Base-by-base conservation (phyloP, 768 basidiomycete genomes). In the Cyathus striatus region DNA sequence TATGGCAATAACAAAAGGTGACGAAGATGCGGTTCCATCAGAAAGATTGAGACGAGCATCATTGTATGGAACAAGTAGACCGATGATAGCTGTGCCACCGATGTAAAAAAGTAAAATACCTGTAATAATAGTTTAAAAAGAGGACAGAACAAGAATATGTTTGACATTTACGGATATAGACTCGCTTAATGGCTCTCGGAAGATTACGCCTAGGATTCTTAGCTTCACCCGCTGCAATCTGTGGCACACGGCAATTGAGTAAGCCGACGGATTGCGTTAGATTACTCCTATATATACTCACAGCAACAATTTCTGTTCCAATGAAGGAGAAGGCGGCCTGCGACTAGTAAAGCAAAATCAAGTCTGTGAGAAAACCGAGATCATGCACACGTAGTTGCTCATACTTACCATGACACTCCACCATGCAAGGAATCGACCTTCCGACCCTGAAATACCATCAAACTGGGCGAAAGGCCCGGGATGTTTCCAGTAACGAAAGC, bases 1-100 rank as follows among this genome's bases (percentile, higher is more conserved):
- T 50, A 91, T 90, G 1, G 93, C 95, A 50, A 98, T 90, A 49
- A 96, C 93, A 63, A 93, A 96, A 1, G 94, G 88, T 33, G 87
- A 87, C 2, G 80, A 79, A 12, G 83, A 81, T 43, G 86, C 83
- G 14, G 79, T 83, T 22, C 80, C 78, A 34, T 61, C 60, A 14
- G 50, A 55, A 34, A 90, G 62, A 40, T 66, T 53, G 3, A 96
- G 73, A 18, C 68, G 60, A 0, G 60, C 43, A 47, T 85, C 70
- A 55, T 76, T 84, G 33, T 78, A 90, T 1, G 89, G 86, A 14
- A 90, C 87, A 39, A 95, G 79, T 2, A 93, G 66, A 35, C 90
- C 88, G 50, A 96, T 93, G 43, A 94, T 62, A 46, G 76, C 68
- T 4, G 85, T 85, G 26, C 90, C 70, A 9, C 69, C 62, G 38